Conservation (phyloP, 2,329 filamentous ascomycete genomes). For the Ceratocystis papillata region DNA sequence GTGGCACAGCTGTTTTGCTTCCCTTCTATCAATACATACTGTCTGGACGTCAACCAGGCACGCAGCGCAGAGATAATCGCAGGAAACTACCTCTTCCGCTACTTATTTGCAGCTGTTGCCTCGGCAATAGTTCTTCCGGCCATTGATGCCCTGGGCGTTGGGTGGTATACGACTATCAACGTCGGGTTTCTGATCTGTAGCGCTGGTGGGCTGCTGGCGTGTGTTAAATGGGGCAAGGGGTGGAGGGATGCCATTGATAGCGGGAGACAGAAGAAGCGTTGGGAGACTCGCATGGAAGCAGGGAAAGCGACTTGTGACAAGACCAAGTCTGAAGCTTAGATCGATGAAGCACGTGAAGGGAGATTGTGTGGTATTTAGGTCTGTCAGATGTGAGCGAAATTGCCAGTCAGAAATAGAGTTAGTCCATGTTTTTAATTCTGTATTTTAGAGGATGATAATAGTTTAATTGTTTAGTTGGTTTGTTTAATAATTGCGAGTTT, state of each 20-base stretch:
- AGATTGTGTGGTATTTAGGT: not conserved
- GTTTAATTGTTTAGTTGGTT: too few species aligned
- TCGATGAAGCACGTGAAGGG: not conserved
- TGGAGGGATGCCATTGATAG: conserved; percentile 34
- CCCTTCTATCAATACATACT: conserved; percentile 67
- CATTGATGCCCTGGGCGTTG: conserved; percentile 63
- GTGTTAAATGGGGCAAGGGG: conserved; percentile 34
- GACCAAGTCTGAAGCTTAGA: not conserved
- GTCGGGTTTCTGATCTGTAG: conserved; percentile 31
- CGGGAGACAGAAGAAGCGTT: conserved; percentile 16
- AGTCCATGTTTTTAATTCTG: too few species aligned
- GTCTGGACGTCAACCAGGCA: conserved; percentile 67
- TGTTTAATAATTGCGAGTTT: too few species aligned
- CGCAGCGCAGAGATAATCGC: conserved; percentile 63
- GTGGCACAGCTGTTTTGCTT: conserved; percentile 67
- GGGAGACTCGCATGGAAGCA: conserved; percentile 16
- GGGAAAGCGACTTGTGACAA: not conserved
- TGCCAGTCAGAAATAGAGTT: too few species aligned
- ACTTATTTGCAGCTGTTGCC: conserved; percentile 60
- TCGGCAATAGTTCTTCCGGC: conserved; percentile 64
- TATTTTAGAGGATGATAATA: too few species aligned
- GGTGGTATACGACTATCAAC: conserved; percentile 66
- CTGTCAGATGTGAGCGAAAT: too few species aligned
- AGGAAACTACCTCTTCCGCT: conserved; percentile 69
- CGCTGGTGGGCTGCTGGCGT: conserved; percentile 26